Evolutionary conservation across 2,329 filamentous ascomycete species (phyloP), one percentile per base, ranked within the genome.

Genomic region (Rhynchosporium agropyri): DNA sequence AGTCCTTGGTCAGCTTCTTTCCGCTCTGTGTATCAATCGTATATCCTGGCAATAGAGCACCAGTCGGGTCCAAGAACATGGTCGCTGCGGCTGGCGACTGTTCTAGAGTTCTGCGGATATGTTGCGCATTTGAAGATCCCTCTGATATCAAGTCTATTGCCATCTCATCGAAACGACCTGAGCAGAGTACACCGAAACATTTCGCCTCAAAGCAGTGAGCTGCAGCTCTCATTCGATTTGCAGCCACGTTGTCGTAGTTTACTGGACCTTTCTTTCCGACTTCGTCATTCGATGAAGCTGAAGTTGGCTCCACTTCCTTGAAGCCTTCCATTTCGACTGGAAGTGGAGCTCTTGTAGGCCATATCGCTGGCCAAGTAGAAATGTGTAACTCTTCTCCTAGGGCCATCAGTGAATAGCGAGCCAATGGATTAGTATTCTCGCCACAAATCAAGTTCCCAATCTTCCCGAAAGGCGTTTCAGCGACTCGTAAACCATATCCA

Each of bases 131-230:
- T 43, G 40, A 43, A 4, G 40, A 43, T 12, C 20, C 45, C 26
- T 6, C 45, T 28, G 45, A 48, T 4, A 48, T 28, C 3, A 48
- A 28, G n/a, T 29, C 45, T 7, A 48, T 48, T 7, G 45, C 45
- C 45, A 28, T 20, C 8, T 13, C 26, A 48, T 48, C 45, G 5
- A 48, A 48, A 48, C 45, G 69, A 0, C 78, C 79, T 0, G 79
- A 76, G 65, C 80, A 82, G 13, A 83, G 69, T 0, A 85, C 77
- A 0, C 82, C 83, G 55, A 84, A 85, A 50, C 79, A 81, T 65
- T 85, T 85, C 0, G 80, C 82, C 60, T 85, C 83, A 65, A 86
- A 85, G 66, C 82, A 84, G 69, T 85, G 82, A 0, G 81, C 81
- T 0, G 81, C 81, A 1, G 80, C 79, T 2, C 83, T 74, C 0